Conservation (phyloP, 2,329 filamentous ascomycete species). For the Alternaria hordeiaustralica region DNA sequence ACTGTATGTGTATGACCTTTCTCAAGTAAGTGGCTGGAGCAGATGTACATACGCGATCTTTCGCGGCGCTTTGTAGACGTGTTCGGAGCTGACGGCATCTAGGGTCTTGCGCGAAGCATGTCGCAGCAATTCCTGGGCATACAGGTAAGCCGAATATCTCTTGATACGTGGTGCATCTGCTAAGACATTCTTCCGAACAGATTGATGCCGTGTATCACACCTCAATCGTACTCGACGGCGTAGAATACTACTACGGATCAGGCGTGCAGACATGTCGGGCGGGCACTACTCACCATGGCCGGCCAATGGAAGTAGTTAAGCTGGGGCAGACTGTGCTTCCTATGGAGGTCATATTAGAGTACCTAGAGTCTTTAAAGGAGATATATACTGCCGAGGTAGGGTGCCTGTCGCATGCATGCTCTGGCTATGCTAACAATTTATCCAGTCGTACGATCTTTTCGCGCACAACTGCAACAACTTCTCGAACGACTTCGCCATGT, state of each 20-base stretch:
- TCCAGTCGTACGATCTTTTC: conserved; percentile 55
- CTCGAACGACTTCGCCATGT: conserved; percentile 88
- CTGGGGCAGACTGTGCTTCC: conserved; percentile 82
- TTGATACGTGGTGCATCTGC: not conserved
- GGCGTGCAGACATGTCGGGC: conserved; percentile 83
- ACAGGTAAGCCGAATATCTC: conserved; percentile 45
- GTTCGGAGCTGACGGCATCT: not conserved
- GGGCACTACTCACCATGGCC: conserved; percentile 84
- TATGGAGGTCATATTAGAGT: conserved; percentile 82
- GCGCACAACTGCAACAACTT: conserved; percentile 98
- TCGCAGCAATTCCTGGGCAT: conserved; percentile 66
- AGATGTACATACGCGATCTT: not conserved
- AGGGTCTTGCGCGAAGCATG: conserved; percentile 64
- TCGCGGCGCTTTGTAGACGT: not conserved
- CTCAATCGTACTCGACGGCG: conserved; percentile 80
- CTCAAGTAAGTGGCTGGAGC: conserved; percentile 39
- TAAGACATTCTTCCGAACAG: not conserved
- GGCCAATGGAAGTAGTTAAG: conserved; percentile 75
- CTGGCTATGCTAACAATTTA: conserved; percentile 36
- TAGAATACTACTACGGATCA: conserved; percentile 90
- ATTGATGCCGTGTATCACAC: conserved; percentile 97
- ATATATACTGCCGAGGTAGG: conserved; percentile 86
- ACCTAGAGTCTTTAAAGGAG: conserved; percentile 79
- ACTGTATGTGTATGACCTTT: conserved; percentile 61
- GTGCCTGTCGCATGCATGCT: too few species aligned